Percentiles rank a stretch among this genome's conserved stretches.
phyloP scores from a whole-genome alignment of 805 yeast genomes.

The Peterozyma toletana region DNA sequence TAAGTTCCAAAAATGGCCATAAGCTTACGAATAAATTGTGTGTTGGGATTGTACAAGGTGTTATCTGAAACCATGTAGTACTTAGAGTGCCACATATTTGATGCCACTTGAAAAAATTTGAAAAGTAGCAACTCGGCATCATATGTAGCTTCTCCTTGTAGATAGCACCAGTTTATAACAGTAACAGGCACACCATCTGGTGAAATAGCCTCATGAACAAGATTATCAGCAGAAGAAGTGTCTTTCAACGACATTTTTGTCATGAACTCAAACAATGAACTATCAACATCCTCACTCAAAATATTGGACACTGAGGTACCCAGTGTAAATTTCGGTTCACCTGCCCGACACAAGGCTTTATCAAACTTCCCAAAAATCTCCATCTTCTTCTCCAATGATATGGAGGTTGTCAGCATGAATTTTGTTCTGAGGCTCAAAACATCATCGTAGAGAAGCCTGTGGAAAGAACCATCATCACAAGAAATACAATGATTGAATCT shows the following conservation, averaged over 20 bases:
- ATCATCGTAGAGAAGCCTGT: slow-evolving; percentile 41
- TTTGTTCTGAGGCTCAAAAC: slow-evolving; percentile 22
- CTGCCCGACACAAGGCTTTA: slow-evolving; percentile 36
- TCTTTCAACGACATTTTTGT: slow-evolving; percentile 53
- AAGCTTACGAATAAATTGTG: slow-evolving; percentile 19
- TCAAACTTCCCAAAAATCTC: slow-evolving; percentile 37
- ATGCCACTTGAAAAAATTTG: slow-evolving; percentile 54
- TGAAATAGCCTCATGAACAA: slow-evolving; percentile 59
- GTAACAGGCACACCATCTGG: slow-evolving; percentile 69
- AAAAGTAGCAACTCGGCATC: slow-evolving; percentile 49
- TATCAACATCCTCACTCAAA: slow-evolving; percentile 36
- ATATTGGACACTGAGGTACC: slow-evolving; percentile 51
- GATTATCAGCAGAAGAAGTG: slow-evolving; percentile 32
- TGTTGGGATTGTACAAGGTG: slow-evolving; percentile 42
- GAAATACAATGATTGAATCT: slow-evolving; percentile 14
- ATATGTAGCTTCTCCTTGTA: slow-evolving; percentile 22
- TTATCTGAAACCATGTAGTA: slow-evolving; percentile 62
- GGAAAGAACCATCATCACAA: slow-evolving; percentile 31
- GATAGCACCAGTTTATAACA: slow-evolving; percentile 39
- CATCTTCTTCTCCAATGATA: slow-evolving; percentile 12
- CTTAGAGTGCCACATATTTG: slow-evolving; percentile 66
- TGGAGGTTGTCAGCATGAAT: slow-evolving; percentile 1
- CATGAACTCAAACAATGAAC: slow-evolving; percentile 67
- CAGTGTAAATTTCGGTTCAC: slow-evolving; percentile 51
- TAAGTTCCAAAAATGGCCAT: slow-evolving; percentile 30